Evolutionary conservation across 2,329 filamentous ascomycete genomes (phyloP).

Genomic region (Bipolaris zeicola): DNA sequence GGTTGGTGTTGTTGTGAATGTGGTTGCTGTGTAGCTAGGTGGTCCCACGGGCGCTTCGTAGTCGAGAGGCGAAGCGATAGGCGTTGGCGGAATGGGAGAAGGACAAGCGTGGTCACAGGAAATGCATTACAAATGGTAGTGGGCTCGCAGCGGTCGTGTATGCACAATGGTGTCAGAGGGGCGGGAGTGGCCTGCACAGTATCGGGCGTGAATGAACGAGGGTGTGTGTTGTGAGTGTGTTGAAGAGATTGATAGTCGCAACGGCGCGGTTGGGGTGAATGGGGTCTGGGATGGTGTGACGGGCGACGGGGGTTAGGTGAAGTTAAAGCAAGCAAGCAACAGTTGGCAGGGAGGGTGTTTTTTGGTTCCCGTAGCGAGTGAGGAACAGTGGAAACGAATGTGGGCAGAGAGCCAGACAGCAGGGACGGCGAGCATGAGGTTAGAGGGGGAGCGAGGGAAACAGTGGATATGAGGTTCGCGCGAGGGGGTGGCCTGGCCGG

Average conservation of each 20-base stretch:
- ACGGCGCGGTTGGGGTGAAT: background rate
- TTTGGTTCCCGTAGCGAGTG: slow-evolving; percentile 38
- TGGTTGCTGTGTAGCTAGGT: background rate
- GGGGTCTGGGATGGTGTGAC: background rate
- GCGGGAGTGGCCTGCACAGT: slow-evolving; percentile 31
- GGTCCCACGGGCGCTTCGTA: slow-evolving; percentile 24
- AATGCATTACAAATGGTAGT: slow-evolving; percentile 37
- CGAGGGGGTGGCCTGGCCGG: slow-evolving; percentile 9
- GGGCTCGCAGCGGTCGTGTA: slow-evolving; percentile 8
- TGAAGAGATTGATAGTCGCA: slow-evolving; percentile 3
- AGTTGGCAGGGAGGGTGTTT: background rate
- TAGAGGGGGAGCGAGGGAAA: slow-evolving; percentile 24
- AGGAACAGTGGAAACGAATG: slow-evolving; percentile 42
- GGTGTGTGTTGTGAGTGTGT: background rate
- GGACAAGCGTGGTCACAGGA: slow-evolving; percentile 29
- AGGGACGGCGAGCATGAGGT: slow-evolving; percentile 25
- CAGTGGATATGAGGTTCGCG: slow-evolving; percentile 34
- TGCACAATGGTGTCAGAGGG: slow-evolving; percentile 9
- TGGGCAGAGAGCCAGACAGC: slow-evolving; percentile 18
- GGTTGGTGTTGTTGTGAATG: slow-evolving; percentile 7
- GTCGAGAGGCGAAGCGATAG: slow-evolving; percentile 16
- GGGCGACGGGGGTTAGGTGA: too few relatives aligned
- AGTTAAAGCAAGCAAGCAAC: slow-evolving; percentile 1
- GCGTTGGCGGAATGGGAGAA: slow-evolving; percentile 29
- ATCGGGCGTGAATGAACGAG: background rate